Base-by-base conservation (phyloP, 1,284 basidiomycete species). In the Cryptococcus sp. region DNA sequence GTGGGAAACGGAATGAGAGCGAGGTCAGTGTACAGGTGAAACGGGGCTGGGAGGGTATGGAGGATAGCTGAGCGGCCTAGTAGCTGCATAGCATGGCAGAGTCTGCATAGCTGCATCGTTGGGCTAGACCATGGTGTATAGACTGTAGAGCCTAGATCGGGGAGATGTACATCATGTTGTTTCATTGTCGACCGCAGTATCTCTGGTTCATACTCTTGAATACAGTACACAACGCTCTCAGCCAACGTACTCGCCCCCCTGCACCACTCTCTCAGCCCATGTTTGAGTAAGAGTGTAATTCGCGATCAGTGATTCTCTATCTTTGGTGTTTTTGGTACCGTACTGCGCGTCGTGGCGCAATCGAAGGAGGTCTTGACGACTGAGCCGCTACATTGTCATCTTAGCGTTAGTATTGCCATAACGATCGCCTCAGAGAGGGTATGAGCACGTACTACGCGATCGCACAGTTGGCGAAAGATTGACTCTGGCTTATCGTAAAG, bases 381-480 rank as follows among this genome's bases (percentile, higher is more conserved):
- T 23, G 23, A 59, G 45, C 13, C 47, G 49, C 50, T 61, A 39
- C 31, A 35, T 2, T 13, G 3, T 3, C 31, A 3, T 35, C 31
- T 2, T 2, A 35, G 13, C 2, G 31, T 35, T 8, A 35, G 31
- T 10, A 35, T 5, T 35, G 8, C 3, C 10, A 8, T 8, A 8
- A 8, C 31, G 13, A 13, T 2, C 31, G 25, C 25, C 54, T 41
- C 42, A 46, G 6, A 44, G 58, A 17, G 47, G 16, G 51, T 55
- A 53, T 35, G 31, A 40, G 20, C 51, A 51, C 50, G 44, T 19
- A 64, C 62, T 47, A 60, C 60, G 25, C 55, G 56, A 19, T 76
- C 68, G 49, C 76, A 78, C 56, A 77, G 67, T 54, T 60, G 57
- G 31, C 75, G 64, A 65, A 80, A 80, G 53, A 77, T 69, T 1